phyloP scores from a whole-genome alignment of 306 rosid genomes.

The Ochetophila trinervis region DNA sequence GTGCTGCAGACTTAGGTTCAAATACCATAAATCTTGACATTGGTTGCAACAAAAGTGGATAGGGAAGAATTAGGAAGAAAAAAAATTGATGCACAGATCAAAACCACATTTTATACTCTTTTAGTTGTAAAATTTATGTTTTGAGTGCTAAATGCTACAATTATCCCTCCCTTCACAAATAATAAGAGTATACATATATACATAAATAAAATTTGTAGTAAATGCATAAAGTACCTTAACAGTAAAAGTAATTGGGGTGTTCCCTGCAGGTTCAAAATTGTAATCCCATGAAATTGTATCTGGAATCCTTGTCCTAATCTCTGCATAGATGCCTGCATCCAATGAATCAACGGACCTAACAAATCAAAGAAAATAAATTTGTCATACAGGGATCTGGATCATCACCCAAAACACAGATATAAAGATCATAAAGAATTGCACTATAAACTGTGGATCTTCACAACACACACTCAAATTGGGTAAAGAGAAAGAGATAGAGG shows the following conservation, averaged over 20 bases:
- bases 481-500: too few species aligned
- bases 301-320: conserved; percentile 92
- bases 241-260: conserved; percentile 73
- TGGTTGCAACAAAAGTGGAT: conserved; percentile 4
- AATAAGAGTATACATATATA: background rate
- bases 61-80: background rate
- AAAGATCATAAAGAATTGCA: background rate
- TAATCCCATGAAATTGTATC: conserved; percentile 88
- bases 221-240: conserved; percentile 54
- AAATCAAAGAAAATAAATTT: conserved; percentile 3
- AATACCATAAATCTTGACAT: conserved; percentile 23
- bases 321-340: conserved; percentile 81
- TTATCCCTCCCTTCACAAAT: background rate
- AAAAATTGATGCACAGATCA: background rate
- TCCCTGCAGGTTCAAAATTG: conserved; percentile 90
- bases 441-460: background rate
- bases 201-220: background rate
- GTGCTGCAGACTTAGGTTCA: conserved; percentile 64
- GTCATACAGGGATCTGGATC: background rate
- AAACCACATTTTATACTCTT: too few species aligned
- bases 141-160: background rate
- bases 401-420: background rate
- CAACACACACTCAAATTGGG: background rate
- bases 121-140: background rate
- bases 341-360: conserved; percentile 74